phyloP scores from a whole-genome alignment of 2,329 filamentous ascomycete genomes.

The Pyrenophora seminiperda region DNA sequence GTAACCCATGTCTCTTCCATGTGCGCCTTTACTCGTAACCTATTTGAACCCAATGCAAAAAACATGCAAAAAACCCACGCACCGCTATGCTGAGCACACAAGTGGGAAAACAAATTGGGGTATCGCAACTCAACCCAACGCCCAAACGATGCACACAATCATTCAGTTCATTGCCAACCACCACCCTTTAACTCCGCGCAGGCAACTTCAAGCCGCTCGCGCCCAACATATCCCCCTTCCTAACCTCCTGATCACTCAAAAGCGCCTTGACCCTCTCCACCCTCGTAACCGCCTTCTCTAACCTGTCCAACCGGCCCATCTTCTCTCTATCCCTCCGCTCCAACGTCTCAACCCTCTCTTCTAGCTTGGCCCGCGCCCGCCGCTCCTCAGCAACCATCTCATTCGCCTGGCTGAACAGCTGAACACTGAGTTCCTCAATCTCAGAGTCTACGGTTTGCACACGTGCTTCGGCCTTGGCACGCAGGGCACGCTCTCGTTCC shows the following conservation, averaged over 20 bases:
- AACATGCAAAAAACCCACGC: background rate
- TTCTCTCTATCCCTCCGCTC: slow-evolving; percentile 75
- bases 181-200: slow-evolving; percentile 2
- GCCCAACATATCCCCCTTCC: background rate
- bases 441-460: slow-evolving; percentile 70
- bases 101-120: slow-evolving; percentile 8
- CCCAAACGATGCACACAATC: background rate
- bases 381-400: slow-evolving; percentile 84
- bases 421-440: slow-evolving; percentile 77
- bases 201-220: background rate
- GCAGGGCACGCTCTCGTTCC: slow-evolving; percentile 67
- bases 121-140: slow-evolving; percentile 11
- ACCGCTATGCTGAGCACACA: slow-evolving; percentile 10
- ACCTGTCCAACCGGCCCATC: slow-evolving; percentile 66
- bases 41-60: no score
- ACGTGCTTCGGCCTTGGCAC: slow-evolving; percentile 71
- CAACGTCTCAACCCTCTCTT: slow-evolving; percentile 70
- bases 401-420: slow-evolving; percentile 81
- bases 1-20: no score
- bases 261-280: slow-evolving; percentile 73
- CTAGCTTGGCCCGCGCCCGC: slow-evolving; percentile 70
- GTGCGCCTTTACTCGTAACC: no score
- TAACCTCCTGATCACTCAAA: slow-evolving; percentile 46
- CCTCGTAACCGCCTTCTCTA: slow-evolving; percentile 72
- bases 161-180: background rate